Conservation (phyloP, 2,329 filamentous ascomycete species). For the Calonectria fujianensis region DNA sequence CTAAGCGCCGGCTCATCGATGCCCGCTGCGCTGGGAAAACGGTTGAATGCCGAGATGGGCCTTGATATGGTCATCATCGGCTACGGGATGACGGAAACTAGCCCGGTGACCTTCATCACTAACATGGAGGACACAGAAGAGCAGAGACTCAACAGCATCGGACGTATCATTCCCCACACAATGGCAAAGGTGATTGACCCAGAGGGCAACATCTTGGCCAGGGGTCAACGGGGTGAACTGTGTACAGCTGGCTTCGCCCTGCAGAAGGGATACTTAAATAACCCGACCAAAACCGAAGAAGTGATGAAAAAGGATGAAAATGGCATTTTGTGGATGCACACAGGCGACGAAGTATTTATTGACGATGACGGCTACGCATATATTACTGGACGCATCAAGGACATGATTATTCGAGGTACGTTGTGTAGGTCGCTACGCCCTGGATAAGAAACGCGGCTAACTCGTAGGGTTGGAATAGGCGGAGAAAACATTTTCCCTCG, state of each 20-base stretch:
- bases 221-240: constrained; percentile 26
- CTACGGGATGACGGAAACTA: constrained; percentile 42
- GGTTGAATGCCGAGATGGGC: constrained; percentile 7
- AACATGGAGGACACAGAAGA: constrained; percentile 29
- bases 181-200: constrained; percentile 37
- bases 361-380: constrained; percentile 84
- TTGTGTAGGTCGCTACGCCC: background rate
- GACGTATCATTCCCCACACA: constrained; percentile 32
- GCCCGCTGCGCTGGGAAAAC: constrained; percentile 14
- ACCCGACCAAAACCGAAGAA: constrained; percentile 27
- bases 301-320: constrained; percentile 27
- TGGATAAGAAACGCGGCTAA: background rate
- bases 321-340: constrained; percentile 81
- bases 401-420: constrained; percentile 86
- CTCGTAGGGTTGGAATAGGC: background rate
- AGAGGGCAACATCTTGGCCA: constrained; percentile 3
- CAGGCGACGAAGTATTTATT: constrained; percentile 88
- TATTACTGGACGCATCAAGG: constrained; percentile 90
- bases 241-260: constrained; percentile 35
- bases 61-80: constrained; percentile 28
- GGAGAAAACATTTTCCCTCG: constrained; percentile 93
- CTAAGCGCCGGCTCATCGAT: constrained; percentile 28
- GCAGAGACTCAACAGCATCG: constrained; percentile 30
- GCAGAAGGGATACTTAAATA: constrained; percentile 32
- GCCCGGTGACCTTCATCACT: constrained; percentile 40